Evolutionary conservation across 148 eudicot species (phyloP).

Genomic region (Silene uniflora): DNA sequence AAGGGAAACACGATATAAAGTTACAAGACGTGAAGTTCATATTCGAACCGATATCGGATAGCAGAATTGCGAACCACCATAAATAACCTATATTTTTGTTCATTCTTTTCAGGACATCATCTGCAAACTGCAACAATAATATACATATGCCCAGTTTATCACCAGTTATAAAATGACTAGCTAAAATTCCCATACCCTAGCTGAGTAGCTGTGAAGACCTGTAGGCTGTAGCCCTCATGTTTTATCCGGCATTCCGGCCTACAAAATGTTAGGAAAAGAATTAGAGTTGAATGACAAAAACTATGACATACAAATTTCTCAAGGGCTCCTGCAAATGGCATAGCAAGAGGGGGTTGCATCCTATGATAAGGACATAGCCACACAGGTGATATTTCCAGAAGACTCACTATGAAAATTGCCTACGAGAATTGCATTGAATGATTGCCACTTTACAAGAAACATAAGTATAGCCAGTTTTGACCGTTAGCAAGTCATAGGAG

Average conservation of each 20-base stretch:
- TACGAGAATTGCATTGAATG: too few relatives aligned
- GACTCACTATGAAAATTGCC: too few relatives aligned
- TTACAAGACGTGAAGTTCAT: conserved; percentile 4
- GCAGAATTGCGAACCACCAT: conserved; percentile 4
- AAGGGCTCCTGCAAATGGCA: neutral
- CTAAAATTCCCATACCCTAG: conserved; percentile 20
- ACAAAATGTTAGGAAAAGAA: neutral
- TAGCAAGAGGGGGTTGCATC: neutral
- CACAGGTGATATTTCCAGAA: too few relatives aligned
- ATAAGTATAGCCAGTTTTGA: too few relatives aligned
- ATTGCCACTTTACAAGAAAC: too few relatives aligned
- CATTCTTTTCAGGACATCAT: conserved; percentile 2
- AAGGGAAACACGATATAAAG: neutral
- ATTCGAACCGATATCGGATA: neutral
- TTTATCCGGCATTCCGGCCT: conserved; percentile 28
- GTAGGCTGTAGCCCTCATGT: conserved; percentile 15
- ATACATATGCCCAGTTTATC: conserved; percentile 12
- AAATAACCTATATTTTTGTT: conserved; percentile 12
- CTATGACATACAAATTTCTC: neutral
- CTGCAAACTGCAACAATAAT: conserved; percentile 17
- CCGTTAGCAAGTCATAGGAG: too few relatives aligned
- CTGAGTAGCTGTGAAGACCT: conserved; percentile 18
- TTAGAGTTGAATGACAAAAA: neutral
- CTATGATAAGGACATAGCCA: too few relatives aligned
- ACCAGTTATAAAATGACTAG: conserved; percentile 6